Evolutionary conservation across 495 filamentous ascomycete species (phyloP), one percentile per base, ranked within the genome.

Genomic region (Aspergillus cavernicola): DNA sequence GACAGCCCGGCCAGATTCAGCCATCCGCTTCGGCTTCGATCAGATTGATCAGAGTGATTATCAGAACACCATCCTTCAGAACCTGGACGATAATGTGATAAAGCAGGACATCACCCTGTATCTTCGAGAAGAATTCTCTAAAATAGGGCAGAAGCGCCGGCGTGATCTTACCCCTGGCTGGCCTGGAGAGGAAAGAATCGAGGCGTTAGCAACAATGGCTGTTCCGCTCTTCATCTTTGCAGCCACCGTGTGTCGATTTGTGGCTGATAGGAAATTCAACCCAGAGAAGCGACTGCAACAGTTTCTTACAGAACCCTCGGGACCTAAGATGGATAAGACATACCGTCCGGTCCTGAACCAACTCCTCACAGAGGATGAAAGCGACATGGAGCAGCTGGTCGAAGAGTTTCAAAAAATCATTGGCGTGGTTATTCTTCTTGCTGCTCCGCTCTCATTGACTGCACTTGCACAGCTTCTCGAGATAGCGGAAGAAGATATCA

Each of bases 1-100:
- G 12, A 75, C 72, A 0, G 72, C 77, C 43, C 60, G 78, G 46
- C 77, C 76, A 23, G 73, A n/a, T n/a, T n/a, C n/a, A n/a, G n/a
- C n/a, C n/a, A n/a, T n/a, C n/a, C n/a, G n/a, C n/a, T n/a, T n/a
- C n/a, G n/a, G n/a, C n/a, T n/a, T n/a, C n/a, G n/a, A n/a, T n/a
- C n/a, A n/a, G n/a, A n/a, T n/a, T n/a, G n/a, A n/a, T n/a, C n/a
- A n/a, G n/a, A n/a, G n/a, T n/a, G n/a, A n/a, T n/a, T n/a, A n/a
- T n/a, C n/a, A n/a, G n/a, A n/a, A n/a, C n/a, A 80, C 53, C 51
- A 74, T 6, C 65, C 68, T 73, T 12, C 57, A 70, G 49, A 49
- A 65, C n/a, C 43, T 66, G 7, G 46, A 56, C 11, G 41, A 55
- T 15, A 15, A 47, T 32, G 53, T 61, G 43, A 64, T 58, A 19